Percentiles rank a stretch among this genome's conserved stretches.
These are phyloP conservation scores for Cinchona pubescens DNA, from an alignment of 257 asterid species.

Conservation along the genomic window DNA sequence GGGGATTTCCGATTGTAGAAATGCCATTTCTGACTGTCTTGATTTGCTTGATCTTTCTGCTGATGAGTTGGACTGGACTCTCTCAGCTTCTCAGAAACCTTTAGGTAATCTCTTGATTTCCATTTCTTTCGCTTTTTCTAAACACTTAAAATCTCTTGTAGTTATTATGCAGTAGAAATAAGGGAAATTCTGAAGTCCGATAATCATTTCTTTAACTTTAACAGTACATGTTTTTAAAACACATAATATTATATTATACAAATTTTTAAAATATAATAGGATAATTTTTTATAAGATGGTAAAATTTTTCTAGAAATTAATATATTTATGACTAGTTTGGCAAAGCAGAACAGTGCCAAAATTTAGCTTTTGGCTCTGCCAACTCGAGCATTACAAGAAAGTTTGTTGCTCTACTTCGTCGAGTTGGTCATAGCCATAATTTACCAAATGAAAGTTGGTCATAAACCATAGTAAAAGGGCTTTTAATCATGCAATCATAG, in stretches of 20 bases:
- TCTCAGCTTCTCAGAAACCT: slow-evolving; percentile 50
- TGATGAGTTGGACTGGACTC: slow-evolving; percentile 53
- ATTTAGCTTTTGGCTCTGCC: background rate
- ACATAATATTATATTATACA: no score
- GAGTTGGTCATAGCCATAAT: background rate
- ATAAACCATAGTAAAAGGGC: no score
- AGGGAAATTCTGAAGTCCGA: no score
- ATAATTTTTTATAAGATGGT: no score
- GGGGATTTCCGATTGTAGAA: slow-evolving; percentile 60
- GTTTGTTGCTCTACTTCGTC: background rate
- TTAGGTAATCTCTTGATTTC: slow-evolving; percentile 32
- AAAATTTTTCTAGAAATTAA: no score
- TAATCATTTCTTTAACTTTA: no score
- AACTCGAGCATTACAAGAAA: background rate
- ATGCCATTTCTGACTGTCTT: slow-evolving; percentile 64
- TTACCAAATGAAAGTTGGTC: background rate
- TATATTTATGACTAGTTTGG: no score
- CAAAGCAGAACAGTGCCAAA: background rate
- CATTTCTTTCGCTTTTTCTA: background rate
- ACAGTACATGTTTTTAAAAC: no score
- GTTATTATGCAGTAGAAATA: no score
- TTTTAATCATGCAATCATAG: background rate
- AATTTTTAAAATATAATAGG: no score
- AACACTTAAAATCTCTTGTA: background rate
- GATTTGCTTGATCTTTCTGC: slow-evolving; percentile 67